phyloP scores from a whole-genome alignment of 2,329 filamentous ascomycete species.

The Botrytis elliptica region DNA sequence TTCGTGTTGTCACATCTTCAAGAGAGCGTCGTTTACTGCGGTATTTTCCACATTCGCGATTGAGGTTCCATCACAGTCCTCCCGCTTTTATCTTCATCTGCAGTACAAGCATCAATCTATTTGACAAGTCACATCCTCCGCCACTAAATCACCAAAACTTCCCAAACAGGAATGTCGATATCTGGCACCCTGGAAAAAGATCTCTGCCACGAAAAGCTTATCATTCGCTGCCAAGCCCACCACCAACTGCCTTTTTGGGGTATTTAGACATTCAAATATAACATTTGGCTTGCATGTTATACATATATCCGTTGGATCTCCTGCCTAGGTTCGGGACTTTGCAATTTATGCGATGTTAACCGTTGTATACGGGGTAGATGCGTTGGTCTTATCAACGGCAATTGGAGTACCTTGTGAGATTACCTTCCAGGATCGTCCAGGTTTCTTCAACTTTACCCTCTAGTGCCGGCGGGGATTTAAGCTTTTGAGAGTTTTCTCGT shows the following conservation, averaged over 20 bases:
- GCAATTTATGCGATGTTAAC: not conserved
- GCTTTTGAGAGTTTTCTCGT: slow-evolving; percentile 1
- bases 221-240: slow-evolving; percentile 1
- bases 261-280: not conserved
- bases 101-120: not conserved
- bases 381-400: slow-evolving; percentile 14
- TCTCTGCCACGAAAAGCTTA: slow-evolving; percentile 17
- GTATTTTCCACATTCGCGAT: not conserved
- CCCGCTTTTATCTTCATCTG: not conserved
- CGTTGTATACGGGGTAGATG: not conserved
- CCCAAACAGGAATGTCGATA: slow-evolving; percentile 16
- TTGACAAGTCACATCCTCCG: slow-evolving; percentile 5
- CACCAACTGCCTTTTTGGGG: slow-evolving; percentile 14
- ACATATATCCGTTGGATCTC: not conserved
- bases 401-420: not conserved
- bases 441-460: not conserved
- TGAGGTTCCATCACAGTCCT: not conserved
- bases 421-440: slow-evolving; percentile 16
- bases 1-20: not conserved
- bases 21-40: not conserved
- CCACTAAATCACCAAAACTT: not conserved
- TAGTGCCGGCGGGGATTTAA: not conserved
- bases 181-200: not conserved
- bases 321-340: slow-evolving; percentile 16
- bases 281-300: slow-evolving; percentile 4